These are phyloP conservation scores for Emericellopsis atlantica DNA, from an alignment of 2,329 filamentous ascomycete species.

Conservation along the genomic window DNA sequence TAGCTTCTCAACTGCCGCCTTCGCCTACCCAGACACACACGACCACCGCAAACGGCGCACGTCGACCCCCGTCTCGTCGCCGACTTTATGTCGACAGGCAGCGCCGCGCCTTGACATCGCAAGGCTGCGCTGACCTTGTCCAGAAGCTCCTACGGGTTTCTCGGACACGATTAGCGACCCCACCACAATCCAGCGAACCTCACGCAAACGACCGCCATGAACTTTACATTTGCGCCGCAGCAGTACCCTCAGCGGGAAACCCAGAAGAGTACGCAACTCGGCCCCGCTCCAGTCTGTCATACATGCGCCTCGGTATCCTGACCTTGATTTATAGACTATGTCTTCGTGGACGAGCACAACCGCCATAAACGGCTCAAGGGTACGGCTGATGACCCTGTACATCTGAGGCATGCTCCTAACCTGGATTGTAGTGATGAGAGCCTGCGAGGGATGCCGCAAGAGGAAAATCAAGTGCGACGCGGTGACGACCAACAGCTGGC, in stretches of 20 bases:
- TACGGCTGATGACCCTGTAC: slow-evolving; percentile 24
- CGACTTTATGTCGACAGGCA: slow-evolving; percentile 16
- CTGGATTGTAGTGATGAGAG: slow-evolving; percentile 69
- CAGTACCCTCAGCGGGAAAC: slow-evolving; percentile 50
- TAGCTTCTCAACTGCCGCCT: no score
- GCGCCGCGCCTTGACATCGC: slow-evolving; percentile 1
- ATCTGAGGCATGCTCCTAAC: neutral
- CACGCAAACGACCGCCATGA: slow-evolving; percentile 40
- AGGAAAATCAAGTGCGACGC: slow-evolving; percentile 98
- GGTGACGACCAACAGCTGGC: slow-evolving; percentile 94
- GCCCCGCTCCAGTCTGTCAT: neutral
- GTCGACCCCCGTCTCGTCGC: slow-evolving; percentile 4
- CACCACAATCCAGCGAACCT: neutral
- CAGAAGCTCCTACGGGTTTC: neutral
- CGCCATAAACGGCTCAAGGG: slow-evolving; percentile 93
- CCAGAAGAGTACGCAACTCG: slow-evolving; percentile 59
- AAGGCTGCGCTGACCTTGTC: neutral
- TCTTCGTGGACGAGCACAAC: slow-evolving; percentile 98
- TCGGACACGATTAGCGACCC: neutral
- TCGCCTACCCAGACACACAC: neutral
- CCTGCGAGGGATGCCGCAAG: slow-evolving; percentile 86
- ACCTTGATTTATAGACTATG: slow-evolving; percentile 60
- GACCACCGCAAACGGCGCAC: neutral
- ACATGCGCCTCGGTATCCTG: neutral
- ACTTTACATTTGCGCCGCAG: slow-evolving; percentile 62